Evolutionary conservation across 2,329 filamentous ascomycete genomes (phyloP), one percentile per base, ranked within the genome.

Genomic region (Colletotrichum chrysophilum): DNA sequence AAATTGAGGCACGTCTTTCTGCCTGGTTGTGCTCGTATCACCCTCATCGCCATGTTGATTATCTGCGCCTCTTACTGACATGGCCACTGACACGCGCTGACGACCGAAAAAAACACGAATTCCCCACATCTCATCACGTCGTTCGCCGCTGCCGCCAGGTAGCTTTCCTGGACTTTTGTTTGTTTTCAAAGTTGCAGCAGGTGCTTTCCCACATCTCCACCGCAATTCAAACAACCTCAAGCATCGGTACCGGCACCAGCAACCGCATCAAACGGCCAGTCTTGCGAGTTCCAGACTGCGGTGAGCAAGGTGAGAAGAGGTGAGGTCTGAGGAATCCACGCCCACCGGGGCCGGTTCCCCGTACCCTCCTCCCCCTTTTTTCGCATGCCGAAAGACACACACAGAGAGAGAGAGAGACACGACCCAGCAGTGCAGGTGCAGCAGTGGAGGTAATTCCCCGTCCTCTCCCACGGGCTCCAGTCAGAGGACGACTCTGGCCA

Each of bases 331-430:
- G 43, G 43, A 52, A 52, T 52, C 43, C 14, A 24, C 64, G 64
- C 36, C 64, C 64, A 48, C 64, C 64, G 38, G 43, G n/a, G 43
- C 43, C 43, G 43, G 38, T 43, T 32, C 64, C 56, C 56, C 62
- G 36, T 70, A 43, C 32, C 21, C 52, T 14, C 43, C 60, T 60
- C 56, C 60, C 74, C 74, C 74, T 48, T 65, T 65, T 65, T 62
- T 38, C 43, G 38, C 69, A 72, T 72, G 69, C 69, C 74, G 65
- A 69, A 58, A 60, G 74, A 76, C 56, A 69, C 64, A 69, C 64
- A 48, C 7, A 28, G 13, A 28, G 16, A n/a, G 21, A 24, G 14
- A 58, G 32, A 70, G 36, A 70, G 34, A 68, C 32, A 38, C 58
- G 16, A 65, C 38, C 66, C 66, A 74, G 21, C 13, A 28, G 71